phyloP scores from a whole-genome alignment of 2,329 filamentous ascomycete genomes.

The Colletotrichum scovillei region DNA sequence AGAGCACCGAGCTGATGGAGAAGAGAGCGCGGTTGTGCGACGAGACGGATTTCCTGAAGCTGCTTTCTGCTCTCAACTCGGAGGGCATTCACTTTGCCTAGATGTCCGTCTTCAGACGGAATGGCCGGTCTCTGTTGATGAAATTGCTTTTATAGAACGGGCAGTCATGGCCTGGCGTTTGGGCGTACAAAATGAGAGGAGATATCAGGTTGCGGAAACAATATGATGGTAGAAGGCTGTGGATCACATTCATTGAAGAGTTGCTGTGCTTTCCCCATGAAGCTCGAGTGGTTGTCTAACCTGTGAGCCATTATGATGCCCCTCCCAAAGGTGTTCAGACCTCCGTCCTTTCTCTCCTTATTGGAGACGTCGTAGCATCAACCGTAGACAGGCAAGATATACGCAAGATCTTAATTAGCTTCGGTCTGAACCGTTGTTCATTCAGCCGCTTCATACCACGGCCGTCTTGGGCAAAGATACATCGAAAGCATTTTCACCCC shows the following conservation, averaged over 20 bases:
- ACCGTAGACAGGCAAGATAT: too few relatives aligned
- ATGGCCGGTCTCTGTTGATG: not conserved
- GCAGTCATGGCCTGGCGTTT: conserved; percentile 28
- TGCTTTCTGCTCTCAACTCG: conserved; percentile 86
- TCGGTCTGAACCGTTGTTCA: not conserved
- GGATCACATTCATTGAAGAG: not conserved
- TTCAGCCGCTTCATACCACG: not conserved
- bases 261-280: too few relatives aligned
- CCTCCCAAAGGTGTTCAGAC: not conserved
- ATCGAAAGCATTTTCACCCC: not conserved
- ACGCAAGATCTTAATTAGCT: not conserved
- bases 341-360: not conserved
- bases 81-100: conserved; percentile 93
- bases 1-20: conserved; percentile 83
- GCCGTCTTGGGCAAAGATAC: not conserved
- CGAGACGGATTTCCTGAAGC: conserved; percentile 88
- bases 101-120: conserved; percentile 33
- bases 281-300: not conserved
- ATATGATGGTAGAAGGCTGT: not conserved
- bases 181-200: conserved; percentile 26
- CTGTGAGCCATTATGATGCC: not conserved
- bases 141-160: not conserved
- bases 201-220: conserved; percentile 15
- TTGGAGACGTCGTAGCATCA: not conserved
- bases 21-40: conserved; percentile 88